Conservation (phyloP, 2,329 filamentous ascomycete species). For the Graphilbum fragrans region DNA sequence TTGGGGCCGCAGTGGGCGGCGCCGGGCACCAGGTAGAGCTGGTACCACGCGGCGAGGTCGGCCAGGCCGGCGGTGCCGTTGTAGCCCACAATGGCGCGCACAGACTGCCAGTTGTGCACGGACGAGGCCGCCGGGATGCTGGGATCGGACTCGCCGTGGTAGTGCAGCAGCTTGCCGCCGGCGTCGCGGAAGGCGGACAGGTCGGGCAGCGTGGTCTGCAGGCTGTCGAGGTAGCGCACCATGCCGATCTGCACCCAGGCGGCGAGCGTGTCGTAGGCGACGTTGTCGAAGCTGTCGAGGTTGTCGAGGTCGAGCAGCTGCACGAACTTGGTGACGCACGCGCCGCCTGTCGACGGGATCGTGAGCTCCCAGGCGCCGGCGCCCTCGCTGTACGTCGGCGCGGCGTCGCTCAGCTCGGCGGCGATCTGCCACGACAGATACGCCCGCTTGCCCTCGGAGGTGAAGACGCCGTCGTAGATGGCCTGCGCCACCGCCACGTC, state of each 20-base stretch:
- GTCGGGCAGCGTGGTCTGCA: slow-evolving; percentile 32
- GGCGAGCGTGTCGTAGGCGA: slow-evolving; percentile 39
- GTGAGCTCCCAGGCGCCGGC: slow-evolving; percentile 9
- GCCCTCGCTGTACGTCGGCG: slow-evolving; percentile 17
- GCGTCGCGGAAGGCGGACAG: slow-evolving; percentile 27
- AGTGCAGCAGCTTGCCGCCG: slow-evolving; percentile 39
- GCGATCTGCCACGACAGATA: slow-evolving; percentile 15
- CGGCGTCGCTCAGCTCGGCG: slow-evolving; percentile 17
- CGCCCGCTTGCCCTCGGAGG: slow-evolving; percentile 21
- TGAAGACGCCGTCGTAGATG: slow-evolving; percentile 22
- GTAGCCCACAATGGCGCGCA: slow-evolving; percentile 30
- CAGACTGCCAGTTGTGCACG: slow-evolving; percentile 26
- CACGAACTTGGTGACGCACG: slow-evolving; percentile 17
- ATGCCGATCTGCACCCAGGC: slow-evolving; percentile 35
- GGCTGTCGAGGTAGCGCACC: slow-evolving; percentile 32
- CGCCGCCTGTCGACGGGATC: slow-evolving; percentile 11
- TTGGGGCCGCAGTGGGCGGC: slow-evolving; percentile 36
- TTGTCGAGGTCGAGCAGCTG: slow-evolving; percentile 20
- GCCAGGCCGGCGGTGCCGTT: slow-evolving; percentile 14
- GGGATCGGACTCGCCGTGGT: slow-evolving; percentile 38
- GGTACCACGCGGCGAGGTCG: slow-evolving; percentile 25
- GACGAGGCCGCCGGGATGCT: slow-evolving; percentile 34
- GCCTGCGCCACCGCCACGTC: slow-evolving; percentile 16
- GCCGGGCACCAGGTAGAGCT: slow-evolving; percentile 30
- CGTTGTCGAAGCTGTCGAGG: slow-evolving; percentile 22